These are phyloP conservation scores for Globisporangium barbulae DNA, from an alignment of 352 stramenopile species.

Conservation along the genomic window DNA sequence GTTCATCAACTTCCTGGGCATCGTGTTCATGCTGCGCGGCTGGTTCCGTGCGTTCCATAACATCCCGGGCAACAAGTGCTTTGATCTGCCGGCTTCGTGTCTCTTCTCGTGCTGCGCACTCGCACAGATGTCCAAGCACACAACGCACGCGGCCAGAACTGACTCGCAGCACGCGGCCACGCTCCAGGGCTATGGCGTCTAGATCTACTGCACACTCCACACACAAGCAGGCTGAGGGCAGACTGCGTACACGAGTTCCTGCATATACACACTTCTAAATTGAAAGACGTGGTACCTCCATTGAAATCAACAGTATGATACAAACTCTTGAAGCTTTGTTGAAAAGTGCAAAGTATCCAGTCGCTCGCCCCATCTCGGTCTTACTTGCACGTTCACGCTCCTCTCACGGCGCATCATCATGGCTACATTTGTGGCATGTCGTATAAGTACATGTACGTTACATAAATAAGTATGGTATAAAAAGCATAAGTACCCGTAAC, in stretches of 20 bases:
- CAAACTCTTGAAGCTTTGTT: too few relatives aligned
- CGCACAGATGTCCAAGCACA: conserved; percentile 6
- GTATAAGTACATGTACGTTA: too few relatives aligned
- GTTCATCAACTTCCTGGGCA: too few relatives aligned
- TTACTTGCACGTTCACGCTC: not conserved
- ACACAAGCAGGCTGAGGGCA: not conserved
- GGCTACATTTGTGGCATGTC: not conserved
- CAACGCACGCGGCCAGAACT: not conserved
- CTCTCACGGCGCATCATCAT: not conserved
- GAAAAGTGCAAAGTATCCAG: too few relatives aligned
- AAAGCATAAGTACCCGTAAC: not conserved
- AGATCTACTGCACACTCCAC: not conserved
- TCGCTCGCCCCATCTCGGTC: not conserved
- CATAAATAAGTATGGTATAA: not conserved
- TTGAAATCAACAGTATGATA: too few relatives aligned
- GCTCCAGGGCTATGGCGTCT: not conserved
- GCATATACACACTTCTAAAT: not conserved
- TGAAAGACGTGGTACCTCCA: too few relatives aligned
- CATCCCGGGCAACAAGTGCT: not conserved
- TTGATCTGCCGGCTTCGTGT: not conserved
- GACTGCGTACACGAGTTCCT: not conserved
- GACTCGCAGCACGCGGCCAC: not conserved
- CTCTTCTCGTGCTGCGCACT: not conserved
- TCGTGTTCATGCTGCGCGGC: too few relatives aligned
- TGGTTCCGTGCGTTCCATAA: too few relatives aligned